phyloP scores from a whole-genome alignment of 176 grass and related monocot genomes.

The Eleusine coracana region DNA sequence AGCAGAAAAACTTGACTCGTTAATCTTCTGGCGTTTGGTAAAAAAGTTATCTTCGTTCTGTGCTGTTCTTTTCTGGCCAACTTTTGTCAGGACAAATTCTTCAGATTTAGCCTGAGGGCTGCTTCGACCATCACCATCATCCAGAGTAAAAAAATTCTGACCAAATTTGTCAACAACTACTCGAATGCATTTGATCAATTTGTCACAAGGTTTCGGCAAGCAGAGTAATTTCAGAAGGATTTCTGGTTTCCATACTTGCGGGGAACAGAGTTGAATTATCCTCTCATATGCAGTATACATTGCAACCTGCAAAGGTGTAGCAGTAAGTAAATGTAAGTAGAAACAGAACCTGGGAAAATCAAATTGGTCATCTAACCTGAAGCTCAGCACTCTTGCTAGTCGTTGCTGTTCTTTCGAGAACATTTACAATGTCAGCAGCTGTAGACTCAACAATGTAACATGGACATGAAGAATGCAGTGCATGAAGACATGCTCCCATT shows the following conservation, averaged over 20 bases:
- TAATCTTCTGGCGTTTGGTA: slow-evolving; percentile 68
- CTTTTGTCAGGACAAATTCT: slow-evolving; percentile 45
- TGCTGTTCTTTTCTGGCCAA: slow-evolving; percentile 67
- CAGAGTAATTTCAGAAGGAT: slow-evolving; percentile 76
- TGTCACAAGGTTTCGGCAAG: slow-evolving; percentile 64
- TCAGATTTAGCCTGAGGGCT: slow-evolving; percentile 37
- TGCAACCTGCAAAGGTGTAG: slow-evolving; percentile 63
- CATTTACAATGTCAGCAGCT: slow-evolving; percentile 69
- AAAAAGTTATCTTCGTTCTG: slow-evolving; percentile 46
- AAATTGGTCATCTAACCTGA: slow-evolving; percentile 67
- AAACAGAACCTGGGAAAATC: slow-evolving; percentile 11
- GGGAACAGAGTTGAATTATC: slow-evolving; percentile 75
- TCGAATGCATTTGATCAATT: slow-evolving; percentile 74
- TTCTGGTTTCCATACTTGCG: slow-evolving; percentile 79
- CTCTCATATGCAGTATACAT: slow-evolving; percentile 84
- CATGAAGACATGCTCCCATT: slow-evolving; percentile 78
- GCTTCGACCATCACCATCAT: slow-evolving; percentile 38
- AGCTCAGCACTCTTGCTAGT: slow-evolving; percentile 72
- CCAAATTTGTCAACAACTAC: slow-evolving; percentile 53
- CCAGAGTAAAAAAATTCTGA: slow-evolving; percentile 33
- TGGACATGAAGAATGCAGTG: slow-evolving; percentile 79
- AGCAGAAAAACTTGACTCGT: slow-evolving; percentile 46
- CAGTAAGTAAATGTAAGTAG: slow-evolving; percentile 11
- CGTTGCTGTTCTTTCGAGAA: slow-evolving; percentile 59
- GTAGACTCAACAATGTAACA: slow-evolving; percentile 83